A percentile compares a stretch with the other conserved stretches of the same genome.
phyloP scores from a whole-genome alignment of 2,329 filamentous ascomycete species.

The Diaporthe caulivora region DNA sequence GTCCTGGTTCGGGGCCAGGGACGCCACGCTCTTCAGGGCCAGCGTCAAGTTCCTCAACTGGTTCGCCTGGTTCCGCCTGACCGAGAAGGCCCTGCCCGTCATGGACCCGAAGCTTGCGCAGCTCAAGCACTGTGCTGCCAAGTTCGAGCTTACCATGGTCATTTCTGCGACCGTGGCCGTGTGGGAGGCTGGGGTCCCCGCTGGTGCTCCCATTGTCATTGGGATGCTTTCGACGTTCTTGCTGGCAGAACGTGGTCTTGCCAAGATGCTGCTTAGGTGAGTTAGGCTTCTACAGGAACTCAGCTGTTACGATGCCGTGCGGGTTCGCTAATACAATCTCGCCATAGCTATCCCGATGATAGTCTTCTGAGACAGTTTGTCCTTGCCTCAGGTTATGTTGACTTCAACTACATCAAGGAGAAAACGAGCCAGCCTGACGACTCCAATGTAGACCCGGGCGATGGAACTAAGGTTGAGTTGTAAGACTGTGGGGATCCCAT shows the following conservation, averaged over 20 bases:
- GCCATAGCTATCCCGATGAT: conserved; percentile 8
- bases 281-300: neutral
- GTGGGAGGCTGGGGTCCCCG: conserved; percentile 33
- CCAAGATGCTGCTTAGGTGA: conserved; percentile 9
- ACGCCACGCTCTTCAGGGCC: conserved; percentile 21
- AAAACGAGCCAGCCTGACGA: neutral
- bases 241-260: conserved; percentile 16
- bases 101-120: conserved; percentile 13
- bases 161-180: conserved; percentile 1
- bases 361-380: conserved; percentile 17
- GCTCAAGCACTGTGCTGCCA: neutral
- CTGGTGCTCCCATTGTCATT: conserved; percentile 2
- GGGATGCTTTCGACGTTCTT: neutral
- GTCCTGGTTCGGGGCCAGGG: conserved; percentile 14
- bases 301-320: neutral
- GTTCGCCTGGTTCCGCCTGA: conserved; percentile 34
- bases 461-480: conserved; percentile 1
- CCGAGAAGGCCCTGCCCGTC: neutral
- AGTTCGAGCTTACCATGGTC: neutral
- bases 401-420: conserved; percentile 22
- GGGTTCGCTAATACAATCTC: neutral
- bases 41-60: conserved; percentile 36
- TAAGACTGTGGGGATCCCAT: neutral
- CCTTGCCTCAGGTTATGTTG: conserved; percentile 25
- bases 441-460: neutral